These are phyloP conservation scores for Barbarea vulgaris DNA, from an alignment of 345 rosid species.

Conservation along the genomic window DNA sequence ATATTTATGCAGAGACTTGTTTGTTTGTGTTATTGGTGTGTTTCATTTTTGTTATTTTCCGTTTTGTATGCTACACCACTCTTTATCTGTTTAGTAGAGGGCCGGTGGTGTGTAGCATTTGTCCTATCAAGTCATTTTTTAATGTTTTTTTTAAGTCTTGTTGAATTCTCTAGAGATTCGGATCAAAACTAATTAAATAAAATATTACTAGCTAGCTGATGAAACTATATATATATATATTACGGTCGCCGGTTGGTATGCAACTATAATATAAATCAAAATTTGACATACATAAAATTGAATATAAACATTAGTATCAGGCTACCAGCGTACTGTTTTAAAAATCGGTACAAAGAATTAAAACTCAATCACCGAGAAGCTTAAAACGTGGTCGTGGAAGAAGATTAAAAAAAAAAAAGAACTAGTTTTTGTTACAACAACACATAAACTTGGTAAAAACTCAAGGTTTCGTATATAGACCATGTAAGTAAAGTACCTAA, in stretches of 20 bases:
- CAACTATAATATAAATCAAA: not conserved
- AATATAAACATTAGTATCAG: not conserved
- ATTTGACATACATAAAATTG: not conserved
- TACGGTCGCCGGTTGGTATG: not conserved
- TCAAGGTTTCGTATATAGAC: not conserved
- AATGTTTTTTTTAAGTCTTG: slow-evolving; percentile 22
- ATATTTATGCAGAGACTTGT: slow-evolving; percentile 35
- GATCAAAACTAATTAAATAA: slow-evolving; percentile 12
- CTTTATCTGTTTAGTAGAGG: slow-evolving; percentile 18
- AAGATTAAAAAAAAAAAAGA: too few relatives aligned
- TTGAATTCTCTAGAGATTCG: slow-evolving; percentile 16
- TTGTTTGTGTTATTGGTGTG: slow-evolving; percentile 35
- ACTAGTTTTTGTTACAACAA: too few relatives aligned
- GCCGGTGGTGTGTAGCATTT: slow-evolving; percentile 27
- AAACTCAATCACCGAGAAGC: too few relatives aligned
- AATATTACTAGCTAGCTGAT: not conserved
- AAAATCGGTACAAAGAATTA: too few relatives aligned
- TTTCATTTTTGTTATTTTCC: slow-evolving; percentile 20
- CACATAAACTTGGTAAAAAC: not conserved
- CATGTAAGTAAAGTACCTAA: not conserved
- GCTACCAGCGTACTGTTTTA: not conserved
- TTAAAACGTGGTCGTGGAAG: too few relatives aligned
- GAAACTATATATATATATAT: not conserved
- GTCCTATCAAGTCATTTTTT: slow-evolving; percentile 18
- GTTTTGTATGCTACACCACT: slow-evolving; percentile 27